phyloP scores from a whole-genome alignment of 2,329 filamentous ascomycete genomes.

The Fusarium agapanthi region DNA sequence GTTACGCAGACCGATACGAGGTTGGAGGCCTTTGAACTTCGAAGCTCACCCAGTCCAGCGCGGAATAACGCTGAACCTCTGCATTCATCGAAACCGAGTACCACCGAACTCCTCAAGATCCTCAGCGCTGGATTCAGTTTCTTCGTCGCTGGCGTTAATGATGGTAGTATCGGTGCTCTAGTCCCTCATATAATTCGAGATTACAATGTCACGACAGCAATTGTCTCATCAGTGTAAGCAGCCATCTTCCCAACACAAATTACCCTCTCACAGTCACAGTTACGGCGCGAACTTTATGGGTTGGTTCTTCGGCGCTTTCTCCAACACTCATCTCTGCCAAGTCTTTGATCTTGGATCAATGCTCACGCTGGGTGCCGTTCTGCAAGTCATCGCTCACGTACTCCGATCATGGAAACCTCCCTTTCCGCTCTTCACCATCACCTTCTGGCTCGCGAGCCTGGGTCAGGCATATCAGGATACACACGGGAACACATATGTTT shows the following conservation, averaged over 20 bases:
- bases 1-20: constrained; percentile 6
- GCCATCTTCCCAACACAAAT: background rate
- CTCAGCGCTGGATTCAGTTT: constrained; percentile 67
- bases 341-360: constrained; percentile 65
- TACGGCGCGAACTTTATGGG: constrained; percentile 67
- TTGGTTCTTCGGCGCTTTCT: constrained; percentile 66
- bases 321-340: constrained; percentile 62
- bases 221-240: constrained; percentile 59
- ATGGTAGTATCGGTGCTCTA: constrained; percentile 69
- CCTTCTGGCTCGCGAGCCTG: constrained; percentile 65
- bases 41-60: rapidly evolving
- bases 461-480: constrained; percentile 72
- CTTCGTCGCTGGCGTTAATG: constrained; percentile 72
- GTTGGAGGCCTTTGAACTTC: constrained; percentile 2
- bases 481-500: constrained; percentile 69
- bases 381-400: constrained; percentile 64
- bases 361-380: constrained; percentile 61
- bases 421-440: constrained; percentile 64
- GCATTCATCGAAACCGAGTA: background rate
- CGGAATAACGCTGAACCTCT: background rate
- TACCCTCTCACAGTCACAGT: constrained; percentile 35
- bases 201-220: constrained; percentile 62
- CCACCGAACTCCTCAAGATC: constrained; percentile 53
- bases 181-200: constrained; percentile 69
- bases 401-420: constrained; percentile 66